Evolutionary conservation across 2,329 filamentous ascomycete genomes (phyloP).

Genomic region (Alternaria postmessia): DNA sequence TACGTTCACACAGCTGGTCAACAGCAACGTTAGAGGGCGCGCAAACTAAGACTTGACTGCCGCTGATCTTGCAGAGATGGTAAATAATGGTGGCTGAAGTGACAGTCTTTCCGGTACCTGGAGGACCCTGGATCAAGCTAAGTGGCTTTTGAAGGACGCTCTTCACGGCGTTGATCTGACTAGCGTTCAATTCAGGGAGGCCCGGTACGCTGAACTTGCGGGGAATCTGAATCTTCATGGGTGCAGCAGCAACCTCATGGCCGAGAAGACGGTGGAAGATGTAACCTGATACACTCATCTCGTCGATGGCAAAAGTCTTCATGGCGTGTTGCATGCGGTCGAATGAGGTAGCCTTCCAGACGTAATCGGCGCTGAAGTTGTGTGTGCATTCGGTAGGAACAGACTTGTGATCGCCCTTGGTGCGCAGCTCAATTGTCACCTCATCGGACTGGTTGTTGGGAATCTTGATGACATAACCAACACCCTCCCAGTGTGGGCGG

Average conservation of each 20-base stretch:
- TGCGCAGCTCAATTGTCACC: slow-evolving; percentile 91
- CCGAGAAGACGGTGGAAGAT: slow-evolving; percentile 97
- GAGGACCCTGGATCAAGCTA: slow-evolving; percentile 94
- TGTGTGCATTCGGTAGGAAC: slow-evolving; percentile 96
- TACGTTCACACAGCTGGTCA: slow-evolving; percentile 96
- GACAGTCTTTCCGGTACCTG: slow-evolving; percentile 97
- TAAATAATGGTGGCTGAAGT: slow-evolving; percentile 99
- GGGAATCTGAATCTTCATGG: slow-evolving; percentile 94
- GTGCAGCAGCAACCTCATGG: slow-evolving; percentile 91
- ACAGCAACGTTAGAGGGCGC: slow-evolving; percentile 98
- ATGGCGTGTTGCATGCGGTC: slow-evolving; percentile 99
- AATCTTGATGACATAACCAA: slow-evolving; percentile 99
- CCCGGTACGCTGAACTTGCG: slow-evolving; percentile 97
- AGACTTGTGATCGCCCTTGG: slow-evolving; percentile 94
- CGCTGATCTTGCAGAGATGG: slow-evolving; percentile 93
- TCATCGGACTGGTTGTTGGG: slow-evolving; percentile 99
- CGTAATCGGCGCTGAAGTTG: slow-evolving; percentile 98
- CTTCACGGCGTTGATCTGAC: slow-evolving; percentile 96
- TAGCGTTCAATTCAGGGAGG: slow-evolving; percentile 91
- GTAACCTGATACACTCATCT: slow-evolving; percentile 98
- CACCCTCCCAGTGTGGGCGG: slow-evolving; percentile 91
- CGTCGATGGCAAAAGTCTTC: slow-evolving; percentile 98
- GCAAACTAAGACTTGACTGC: slow-evolving; percentile 93
- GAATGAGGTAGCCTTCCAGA: slow-evolving; percentile 99
- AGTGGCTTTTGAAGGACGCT: slow-evolving; percentile 92